These are phyloP conservation scores for Aristolochia contorta DNA, from an alignment of 164 flowering plant species.

Conservation along the genomic window DNA sequence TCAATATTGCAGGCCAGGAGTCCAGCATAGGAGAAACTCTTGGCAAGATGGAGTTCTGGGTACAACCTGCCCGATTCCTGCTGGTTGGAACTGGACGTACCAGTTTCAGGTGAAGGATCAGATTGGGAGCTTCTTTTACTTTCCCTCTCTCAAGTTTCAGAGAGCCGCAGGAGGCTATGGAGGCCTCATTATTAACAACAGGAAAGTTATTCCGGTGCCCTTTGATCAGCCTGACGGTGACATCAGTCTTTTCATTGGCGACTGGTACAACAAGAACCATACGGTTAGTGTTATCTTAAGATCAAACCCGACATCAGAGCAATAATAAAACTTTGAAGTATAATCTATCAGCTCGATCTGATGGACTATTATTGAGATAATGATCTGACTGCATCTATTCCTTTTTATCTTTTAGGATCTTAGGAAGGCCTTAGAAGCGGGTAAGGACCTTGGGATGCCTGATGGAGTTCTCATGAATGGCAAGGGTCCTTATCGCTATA, in stretches of 20 bases:
- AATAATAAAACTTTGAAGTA: no score
- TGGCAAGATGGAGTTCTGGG: conserved; percentile 99
- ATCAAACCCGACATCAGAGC: no score
- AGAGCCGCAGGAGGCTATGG: conserved; percentile 93
- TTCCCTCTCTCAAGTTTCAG: conserved; percentile 81
- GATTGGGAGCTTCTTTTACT: conserved; percentile 93
- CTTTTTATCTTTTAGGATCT: conserved; percentile 36
- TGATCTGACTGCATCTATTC: neutral
- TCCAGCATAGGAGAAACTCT: conserved; percentile 65
- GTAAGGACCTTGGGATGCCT: conserved; percentile 86
- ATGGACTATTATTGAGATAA: no score
- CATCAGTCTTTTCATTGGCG: conserved; percentile 66
- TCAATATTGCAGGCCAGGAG: conserved; percentile 54
- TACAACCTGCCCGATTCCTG: conserved; percentile 90
- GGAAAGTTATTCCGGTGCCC: conserved; percentile 64
- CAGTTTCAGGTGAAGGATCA: conserved; percentile 97
- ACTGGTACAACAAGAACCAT: conserved; percentile 86
- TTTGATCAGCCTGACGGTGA: conserved; percentile 77
- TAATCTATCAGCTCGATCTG: no score
- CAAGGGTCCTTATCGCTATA: conserved; percentile 87
- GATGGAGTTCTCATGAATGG: conserved; percentile 97
- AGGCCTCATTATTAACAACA: conserved; percentile 58
- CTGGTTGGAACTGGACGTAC: conserved; percentile 90
- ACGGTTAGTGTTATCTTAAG: conserved; percentile 41
- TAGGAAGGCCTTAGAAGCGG: conserved; percentile 61